phyloP scores from a whole-genome alignment of 2,329 filamentous ascomycete genomes.

The Neurospora crassa region DNA sequence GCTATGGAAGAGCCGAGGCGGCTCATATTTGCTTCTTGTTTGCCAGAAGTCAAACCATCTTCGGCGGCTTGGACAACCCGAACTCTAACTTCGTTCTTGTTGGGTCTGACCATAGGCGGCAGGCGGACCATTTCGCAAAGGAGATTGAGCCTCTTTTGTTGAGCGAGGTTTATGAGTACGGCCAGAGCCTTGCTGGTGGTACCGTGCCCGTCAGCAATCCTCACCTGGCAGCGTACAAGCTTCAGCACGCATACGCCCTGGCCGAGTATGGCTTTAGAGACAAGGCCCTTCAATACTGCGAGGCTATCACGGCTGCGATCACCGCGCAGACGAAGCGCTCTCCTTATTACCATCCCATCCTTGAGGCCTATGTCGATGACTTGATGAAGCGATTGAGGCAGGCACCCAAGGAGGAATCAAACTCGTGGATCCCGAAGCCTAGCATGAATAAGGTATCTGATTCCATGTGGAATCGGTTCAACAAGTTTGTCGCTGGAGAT shows the following conservation, averaged over 20 bases:
- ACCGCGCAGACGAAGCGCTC: conserved; percentile 75
- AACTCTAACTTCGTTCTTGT: conserved; percentile 72
- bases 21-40: conserved; percentile 93
- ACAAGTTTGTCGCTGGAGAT: conserved; percentile 90
- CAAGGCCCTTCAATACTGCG: conserved; percentile 87
- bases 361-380: conserved; percentile 74
- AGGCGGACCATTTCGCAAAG: conserved; percentile 61
- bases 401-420: conserved; percentile 70
- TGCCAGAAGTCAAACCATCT: conserved; percentile 58
- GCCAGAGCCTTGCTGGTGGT: conserved; percentile 58
- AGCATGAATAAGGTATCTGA: conserved; percentile 94
- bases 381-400: conserved; percentile 74
- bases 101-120: conserved; percentile 69
- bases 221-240: conserved; percentile 83
- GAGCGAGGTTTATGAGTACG: conserved; percentile 95
- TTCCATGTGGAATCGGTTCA: conserved; percentile 85
- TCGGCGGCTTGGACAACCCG: conserved; percentile 77
- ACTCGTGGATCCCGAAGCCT: conserved; percentile 88
- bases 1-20: conserved; percentile 83
- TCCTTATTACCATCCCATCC: conserved; percentile 69
- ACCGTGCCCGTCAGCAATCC: conserved; percentile 53
- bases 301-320: conserved; percentile 67
- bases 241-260: conserved; percentile 75
- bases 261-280: conserved; percentile 74
- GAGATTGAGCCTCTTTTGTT: conserved; percentile 83